Evolutionary conservation across 192 early-diverging fungal species (phyloP).

Genomic region (Entomortierella chlamydospora): DNA sequence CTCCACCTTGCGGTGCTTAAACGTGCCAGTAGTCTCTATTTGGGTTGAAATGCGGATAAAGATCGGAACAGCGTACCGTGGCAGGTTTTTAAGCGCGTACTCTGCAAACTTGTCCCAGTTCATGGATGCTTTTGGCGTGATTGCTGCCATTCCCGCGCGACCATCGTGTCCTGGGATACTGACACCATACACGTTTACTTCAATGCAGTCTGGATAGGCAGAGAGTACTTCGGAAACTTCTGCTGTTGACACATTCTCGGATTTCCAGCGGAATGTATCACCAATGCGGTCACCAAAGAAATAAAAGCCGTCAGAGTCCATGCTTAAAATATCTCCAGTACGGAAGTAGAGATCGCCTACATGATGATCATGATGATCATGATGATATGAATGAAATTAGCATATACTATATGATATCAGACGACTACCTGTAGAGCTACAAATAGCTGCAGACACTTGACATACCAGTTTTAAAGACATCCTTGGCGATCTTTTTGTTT

Average conservation of each 20-base stretch:
- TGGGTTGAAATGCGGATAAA: slow-evolving; percentile 66
- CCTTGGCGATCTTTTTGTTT: slow-evolving; percentile 59
- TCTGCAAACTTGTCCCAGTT: slow-evolving; percentile 46
- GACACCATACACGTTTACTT: slow-evolving; percentile 76
- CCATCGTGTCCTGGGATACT: slow-evolving; percentile 69
- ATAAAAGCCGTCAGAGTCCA: slow-evolving; percentile 62
- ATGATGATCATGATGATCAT: no score
- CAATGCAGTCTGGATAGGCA: slow-evolving; percentile 63
- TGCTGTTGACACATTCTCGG: slow-evolving; percentile 67
- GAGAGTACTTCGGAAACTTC: slow-evolving; percentile 73
- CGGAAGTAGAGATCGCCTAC: slow-evolving; percentile 67
- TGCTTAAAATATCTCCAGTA: slow-evolving; percentile 72
- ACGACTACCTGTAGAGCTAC: no score
- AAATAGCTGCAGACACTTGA: no score
- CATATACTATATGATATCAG: no score
- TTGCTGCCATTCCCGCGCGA: slow-evolving; percentile 76
- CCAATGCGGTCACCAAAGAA: slow-evolving; percentile 78
- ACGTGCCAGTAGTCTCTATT: slow-evolving; percentile 65
- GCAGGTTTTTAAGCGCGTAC: slow-evolving; percentile 58
- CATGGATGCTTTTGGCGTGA: slow-evolving; percentile 57
- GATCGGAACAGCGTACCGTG: slow-evolving; percentile 72
- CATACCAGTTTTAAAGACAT: slow-evolving; percentile 70
- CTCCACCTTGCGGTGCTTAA: slow-evolving; percentile 64
- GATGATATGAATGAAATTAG: neutral
- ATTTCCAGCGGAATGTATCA: slow-evolving; percentile 82